Conservation (phyloP, 1,139 yeast genomes). For the Suhomyces guaymorum region DNA sequence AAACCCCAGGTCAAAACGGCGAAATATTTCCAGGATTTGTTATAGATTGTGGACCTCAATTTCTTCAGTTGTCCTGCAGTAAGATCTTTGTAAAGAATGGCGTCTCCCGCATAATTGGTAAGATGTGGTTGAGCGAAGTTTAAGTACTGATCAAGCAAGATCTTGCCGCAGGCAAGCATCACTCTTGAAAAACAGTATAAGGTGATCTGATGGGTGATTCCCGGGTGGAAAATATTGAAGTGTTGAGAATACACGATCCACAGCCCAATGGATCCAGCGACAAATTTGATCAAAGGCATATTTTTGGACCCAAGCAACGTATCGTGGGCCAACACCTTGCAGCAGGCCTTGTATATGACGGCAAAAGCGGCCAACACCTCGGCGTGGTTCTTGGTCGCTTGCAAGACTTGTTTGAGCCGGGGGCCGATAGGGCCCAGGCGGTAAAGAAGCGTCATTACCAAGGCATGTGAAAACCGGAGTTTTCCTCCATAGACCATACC, state of each 20-base stretch:
- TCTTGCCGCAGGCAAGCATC: conserved; percentile 53
- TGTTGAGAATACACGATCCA: conserved; percentile 66
- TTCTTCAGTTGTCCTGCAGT: conserved; percentile 35
- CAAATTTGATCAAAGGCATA: conserved; percentile 42
- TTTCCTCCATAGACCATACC: conserved; percentile 74
- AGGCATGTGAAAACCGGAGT: conserved; percentile 71
- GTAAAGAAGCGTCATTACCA: conserved; percentile 62
- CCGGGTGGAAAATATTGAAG: conserved; percentile 45
- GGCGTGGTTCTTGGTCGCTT: conserved; percentile 68
- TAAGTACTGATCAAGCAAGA: conserved; percentile 41
- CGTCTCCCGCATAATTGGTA: conserved; percentile 23
- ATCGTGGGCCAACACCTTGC: conserved; percentile 35
- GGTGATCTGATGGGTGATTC: conserved; percentile 60
- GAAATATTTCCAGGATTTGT: conserved; percentile 60
- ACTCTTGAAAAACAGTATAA: conserved; percentile 63
- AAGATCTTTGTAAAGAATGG: conserved; percentile 32
- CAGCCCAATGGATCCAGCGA: conserved; percentile 68
- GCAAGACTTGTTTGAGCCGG: conserved; percentile 49
- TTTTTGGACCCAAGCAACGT: conserved; percentile 37
- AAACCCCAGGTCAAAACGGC: conserved; percentile 76
- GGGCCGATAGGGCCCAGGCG: conserved; percentile 50
- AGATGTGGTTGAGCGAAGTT: conserved; percentile 40
- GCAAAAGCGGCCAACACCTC: conserved; percentile 68
- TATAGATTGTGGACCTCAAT: conserved; percentile 37
- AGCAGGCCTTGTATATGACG: conserved; percentile 52